Percentiles rank a stretch among this genome's conserved stretches.
phyloP scores from a whole-genome alignment of 1,284 basidiomycete genomes.

The Schizophyllum amplum region DNA sequence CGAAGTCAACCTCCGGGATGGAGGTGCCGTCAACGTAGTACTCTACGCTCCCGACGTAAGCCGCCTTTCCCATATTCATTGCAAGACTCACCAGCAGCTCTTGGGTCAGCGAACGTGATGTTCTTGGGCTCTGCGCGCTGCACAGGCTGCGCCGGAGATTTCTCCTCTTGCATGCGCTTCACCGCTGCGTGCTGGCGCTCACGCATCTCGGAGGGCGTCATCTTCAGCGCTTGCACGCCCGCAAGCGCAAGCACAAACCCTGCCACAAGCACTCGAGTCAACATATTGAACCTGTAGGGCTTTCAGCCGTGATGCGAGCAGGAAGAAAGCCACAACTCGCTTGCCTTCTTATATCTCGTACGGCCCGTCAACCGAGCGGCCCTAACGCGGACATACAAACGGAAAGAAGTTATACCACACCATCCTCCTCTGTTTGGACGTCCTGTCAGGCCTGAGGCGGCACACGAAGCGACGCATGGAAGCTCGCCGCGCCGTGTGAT shows the following conservation, averaged over 20 bases:
- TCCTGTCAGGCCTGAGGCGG: neutral
- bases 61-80: neutral
- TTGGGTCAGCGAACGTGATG: conserved; percentile 65
- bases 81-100: conserved; percentile 40
- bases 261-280: neutral
- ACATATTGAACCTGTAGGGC: neutral
- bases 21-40: conserved; percentile 63
- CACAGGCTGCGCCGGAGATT: conserved; percentile 15
- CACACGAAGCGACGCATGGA: neutral
- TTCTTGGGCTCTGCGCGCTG: conserved; percentile 37
- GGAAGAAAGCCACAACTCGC: neutral
- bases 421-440: neutral
- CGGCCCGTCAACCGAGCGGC: neutral
- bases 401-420: neutral
- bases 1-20: conserved; percentile 65
- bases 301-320: neutral
- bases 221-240: neutral
- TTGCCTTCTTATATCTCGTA: neutral
- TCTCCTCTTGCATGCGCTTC: conserved; percentile 25
- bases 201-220: conserved; percentile 21
- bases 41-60: conserved; percentile 31
- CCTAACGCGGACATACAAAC: neutral
- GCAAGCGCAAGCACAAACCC: neutral
- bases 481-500: neutral
- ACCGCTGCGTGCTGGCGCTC: conserved; percentile 32